Evolutionary conservation across 257 asterid species (phyloP).

Genomic region (Fraxinus americana): DNA sequence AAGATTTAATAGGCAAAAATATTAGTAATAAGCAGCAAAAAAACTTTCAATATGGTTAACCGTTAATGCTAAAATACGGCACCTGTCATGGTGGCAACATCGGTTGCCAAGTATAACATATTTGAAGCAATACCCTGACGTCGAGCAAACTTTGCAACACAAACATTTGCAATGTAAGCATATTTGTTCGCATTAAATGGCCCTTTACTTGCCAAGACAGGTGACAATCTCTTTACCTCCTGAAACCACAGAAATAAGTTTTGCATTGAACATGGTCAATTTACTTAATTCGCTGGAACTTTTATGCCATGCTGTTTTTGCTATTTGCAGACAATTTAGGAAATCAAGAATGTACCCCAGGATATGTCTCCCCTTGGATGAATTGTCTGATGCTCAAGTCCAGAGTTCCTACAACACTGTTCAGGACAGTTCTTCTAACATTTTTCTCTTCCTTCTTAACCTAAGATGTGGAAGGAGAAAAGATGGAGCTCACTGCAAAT

Average conservation of each 20-base stretch:
- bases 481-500: conserved; percentile 14
- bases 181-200: conserved; percentile 67
- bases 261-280: background rate
- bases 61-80: background rate
- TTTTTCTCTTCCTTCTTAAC: conserved; percentile 78
- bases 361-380: conserved; percentile 76
- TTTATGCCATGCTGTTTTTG: background rate
- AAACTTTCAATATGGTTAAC: background rate
- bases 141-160: conserved; percentile 91
- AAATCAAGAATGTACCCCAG: conserved; percentile 65
- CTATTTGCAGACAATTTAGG: conserved; percentile 22
- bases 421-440: conserved; percentile 83
- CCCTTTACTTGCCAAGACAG: conserved; percentile 63
- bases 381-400: conserved; percentile 79
- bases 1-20: conserved; percentile 12
- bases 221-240: conserved; percentile 59
- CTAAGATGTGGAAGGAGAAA: conserved; percentile 40
- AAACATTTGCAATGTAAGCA: conserved; percentile 85
- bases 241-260: conserved; percentile 31
- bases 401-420: conserved; percentile 88
- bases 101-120: conserved; percentile 72
- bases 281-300: background rate
- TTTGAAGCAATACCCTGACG: conserved; percentile 92
- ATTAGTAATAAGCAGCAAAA: conserved; percentile 6
- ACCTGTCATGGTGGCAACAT: conserved; percentile 69